Percentiles rank a stretch among this genome's conserved stretches.
These are phyloP conservation scores for Eleusine coracana DNA, from an alignment of 176 grass and related monocot species.

Conservation along the genomic window DNA sequence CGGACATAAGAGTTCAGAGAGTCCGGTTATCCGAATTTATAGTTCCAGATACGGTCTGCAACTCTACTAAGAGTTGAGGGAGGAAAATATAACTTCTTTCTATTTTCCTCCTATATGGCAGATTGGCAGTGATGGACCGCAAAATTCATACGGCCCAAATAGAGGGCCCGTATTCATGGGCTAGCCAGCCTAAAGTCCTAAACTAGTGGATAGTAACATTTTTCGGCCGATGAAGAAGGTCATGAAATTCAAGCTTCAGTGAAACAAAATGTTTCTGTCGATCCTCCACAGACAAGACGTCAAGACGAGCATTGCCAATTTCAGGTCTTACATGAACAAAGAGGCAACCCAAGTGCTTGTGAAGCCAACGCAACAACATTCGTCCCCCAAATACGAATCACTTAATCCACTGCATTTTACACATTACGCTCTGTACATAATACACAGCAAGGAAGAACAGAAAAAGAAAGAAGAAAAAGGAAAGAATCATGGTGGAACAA, in stretches of 20 bases:
- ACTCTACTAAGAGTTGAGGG: too few relatives aligned
- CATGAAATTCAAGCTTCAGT: too few relatives aligned
- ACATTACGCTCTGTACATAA: slow-evolving; percentile 15
- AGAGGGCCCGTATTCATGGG: background rate
- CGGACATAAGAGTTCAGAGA: too few relatives aligned
- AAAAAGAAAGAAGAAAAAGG: too few relatives aligned
- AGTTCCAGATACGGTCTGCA: too few relatives aligned
- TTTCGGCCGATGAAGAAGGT: background rate
- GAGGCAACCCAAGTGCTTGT: too few relatives aligned
- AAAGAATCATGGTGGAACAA: slow-evolving; percentile 35
- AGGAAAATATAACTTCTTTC: too few relatives aligned
- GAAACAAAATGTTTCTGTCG: too few relatives aligned
- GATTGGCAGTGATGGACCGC: background rate
- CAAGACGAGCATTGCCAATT: slow-evolving; percentile 6
- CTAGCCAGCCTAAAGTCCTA: background rate
- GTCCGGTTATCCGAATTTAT: too few relatives aligned
- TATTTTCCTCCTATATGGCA: too few relatives aligned
- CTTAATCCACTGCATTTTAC: background rate
- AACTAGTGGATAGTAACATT: background rate
- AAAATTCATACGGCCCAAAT: background rate
- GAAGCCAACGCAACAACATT: background rate
- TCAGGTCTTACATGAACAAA: slow-evolving; percentile 10
- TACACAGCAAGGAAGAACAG: background rate
- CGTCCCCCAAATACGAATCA: background rate
- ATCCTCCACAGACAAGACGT: background rate